Evolutionary conservation across 768 basidiomycete genomes (phyloP).

Genomic region (Auricularia cornea): DNA sequence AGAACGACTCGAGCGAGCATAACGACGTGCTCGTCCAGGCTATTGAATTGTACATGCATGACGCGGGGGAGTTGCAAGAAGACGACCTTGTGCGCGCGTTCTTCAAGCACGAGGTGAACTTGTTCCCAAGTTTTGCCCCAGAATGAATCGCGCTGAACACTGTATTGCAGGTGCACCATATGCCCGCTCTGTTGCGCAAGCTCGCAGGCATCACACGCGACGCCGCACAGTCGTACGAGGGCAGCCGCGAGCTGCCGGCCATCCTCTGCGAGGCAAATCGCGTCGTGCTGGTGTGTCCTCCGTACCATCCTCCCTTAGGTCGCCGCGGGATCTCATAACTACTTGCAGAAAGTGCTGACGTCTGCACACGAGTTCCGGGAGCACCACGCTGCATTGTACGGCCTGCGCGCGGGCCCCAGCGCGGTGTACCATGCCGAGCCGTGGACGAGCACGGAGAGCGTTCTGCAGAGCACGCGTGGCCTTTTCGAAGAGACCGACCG

Average conservation of each 20-base stretch:
- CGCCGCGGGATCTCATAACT: neutral
- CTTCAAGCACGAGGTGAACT: constrained; percentile 51
- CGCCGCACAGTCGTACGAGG: constrained; percentile 31
- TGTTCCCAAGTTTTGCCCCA: no score
- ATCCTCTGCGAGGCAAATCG: constrained; percentile 61
- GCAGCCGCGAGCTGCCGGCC: constrained; percentile 34
- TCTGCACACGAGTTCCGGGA: constrained; percentile 70
- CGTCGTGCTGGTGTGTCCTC: constrained; percentile 51
- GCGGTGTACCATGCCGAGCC: constrained; percentile 30
- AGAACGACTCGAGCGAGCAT: constrained; percentile 46
- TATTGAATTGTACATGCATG: constrained; percentile 60
- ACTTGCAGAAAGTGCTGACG: constrained; percentile 53
- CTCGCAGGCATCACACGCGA: constrained; percentile 41
- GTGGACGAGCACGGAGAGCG: constrained; percentile 69
- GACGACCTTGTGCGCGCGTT: constrained; percentile 79
- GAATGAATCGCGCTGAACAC: neutral
- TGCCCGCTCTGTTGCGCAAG: constrained; percentile 60
- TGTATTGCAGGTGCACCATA: constrained; percentile 37
- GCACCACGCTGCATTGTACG: constrained; percentile 67
- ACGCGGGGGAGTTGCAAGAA: constrained; percentile 43
- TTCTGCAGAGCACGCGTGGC: constrained; percentile 60
- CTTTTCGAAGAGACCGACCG: constrained; percentile 55
- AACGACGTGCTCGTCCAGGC: constrained; percentile 59
- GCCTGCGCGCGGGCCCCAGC: constrained; percentile 55
- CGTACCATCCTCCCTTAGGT: no score